Conservation (phyloP, 345 rosid genomes). For the Heritiera fomes region DNA sequence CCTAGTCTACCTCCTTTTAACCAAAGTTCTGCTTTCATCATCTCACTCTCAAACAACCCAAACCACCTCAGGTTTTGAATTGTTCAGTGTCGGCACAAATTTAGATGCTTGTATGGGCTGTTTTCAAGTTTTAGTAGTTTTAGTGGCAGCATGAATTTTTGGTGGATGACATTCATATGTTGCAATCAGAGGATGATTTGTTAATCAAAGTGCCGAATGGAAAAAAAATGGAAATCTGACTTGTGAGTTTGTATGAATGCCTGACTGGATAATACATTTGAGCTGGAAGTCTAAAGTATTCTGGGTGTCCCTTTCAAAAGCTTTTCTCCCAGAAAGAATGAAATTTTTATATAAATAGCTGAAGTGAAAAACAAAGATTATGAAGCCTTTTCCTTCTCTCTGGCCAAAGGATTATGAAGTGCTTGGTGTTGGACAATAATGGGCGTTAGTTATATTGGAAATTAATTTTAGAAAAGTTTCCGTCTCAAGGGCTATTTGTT, state of each 20-base stretch:
- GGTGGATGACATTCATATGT: background rate
- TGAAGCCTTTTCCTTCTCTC: background rate
- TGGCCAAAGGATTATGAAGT: background rate
- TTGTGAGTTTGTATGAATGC: background rate
- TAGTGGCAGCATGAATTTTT: background rate
- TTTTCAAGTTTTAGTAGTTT: background rate
- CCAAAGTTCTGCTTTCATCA: no score
- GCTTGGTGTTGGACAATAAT: constrained; percentile 1
- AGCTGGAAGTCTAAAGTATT: background rate
- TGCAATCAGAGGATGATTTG: constrained; percentile 5
- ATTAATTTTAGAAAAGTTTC: background rate
- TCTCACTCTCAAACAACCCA: no score
- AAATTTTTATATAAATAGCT: background rate
- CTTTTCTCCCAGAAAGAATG: background rate
- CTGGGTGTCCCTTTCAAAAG: background rate
- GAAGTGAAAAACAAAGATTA: background rate
- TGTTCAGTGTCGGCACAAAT: background rate
- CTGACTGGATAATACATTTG: background rate
- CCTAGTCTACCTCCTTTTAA: no score
- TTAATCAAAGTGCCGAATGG: background rate
- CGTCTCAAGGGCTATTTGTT: background rate
- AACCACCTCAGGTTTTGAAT: no score
- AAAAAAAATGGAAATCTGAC: background rate
- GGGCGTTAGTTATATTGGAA: background rate
- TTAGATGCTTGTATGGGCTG: background rate